Conservation (phyloP, 176 grass and related monocot genomes). For the Zea mays region DNA sequence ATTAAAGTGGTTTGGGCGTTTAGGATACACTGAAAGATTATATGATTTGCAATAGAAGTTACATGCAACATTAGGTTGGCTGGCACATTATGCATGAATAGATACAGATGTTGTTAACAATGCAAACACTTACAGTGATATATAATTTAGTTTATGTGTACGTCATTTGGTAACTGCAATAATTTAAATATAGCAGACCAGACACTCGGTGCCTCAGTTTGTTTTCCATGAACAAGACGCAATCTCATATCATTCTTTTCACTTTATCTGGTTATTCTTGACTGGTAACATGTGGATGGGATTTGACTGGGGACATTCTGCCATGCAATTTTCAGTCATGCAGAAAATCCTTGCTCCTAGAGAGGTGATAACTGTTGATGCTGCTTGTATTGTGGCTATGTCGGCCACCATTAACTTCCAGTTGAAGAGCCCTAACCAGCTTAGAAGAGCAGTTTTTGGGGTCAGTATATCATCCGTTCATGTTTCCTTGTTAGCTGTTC, state of each 20-base stretch:
- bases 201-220: too few relatives aligned
- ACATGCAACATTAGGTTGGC: slow-evolving; percentile 16
- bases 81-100: neutral
- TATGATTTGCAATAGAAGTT: neutral
- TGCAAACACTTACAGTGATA: neutral
- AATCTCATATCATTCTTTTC: too few relatives aligned
- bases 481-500: neutral
- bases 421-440: slow-evolving; percentile 69
- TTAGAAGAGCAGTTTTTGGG: slow-evolving; percentile 73
- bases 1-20: slow-evolving; percentile 1
- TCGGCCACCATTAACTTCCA: slow-evolving; percentile 71
- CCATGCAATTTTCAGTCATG: slow-evolving; percentile 61
- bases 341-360: slow-evolving; percentile 86
- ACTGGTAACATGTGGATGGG: neutral
- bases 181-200: neutral
- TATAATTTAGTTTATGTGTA: slow-evolving; percentile 6
- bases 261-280: slow-evolving; percentile 33
- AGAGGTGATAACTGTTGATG: slow-evolving; percentile 72
- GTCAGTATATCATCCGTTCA: slow-evolving; percentile 43
- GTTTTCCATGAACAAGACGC: too few relatives aligned
- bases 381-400: slow-evolving; percentile 82
- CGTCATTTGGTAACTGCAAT: neutral
- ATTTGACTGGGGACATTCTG: slow-evolving; percentile 32
- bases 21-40: too few relatives aligned
- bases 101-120: neutral